Evolutionary conservation across 371 early-diverging fungal genomes (phyloP).

Genomic region (Mucor sp.): DNA sequence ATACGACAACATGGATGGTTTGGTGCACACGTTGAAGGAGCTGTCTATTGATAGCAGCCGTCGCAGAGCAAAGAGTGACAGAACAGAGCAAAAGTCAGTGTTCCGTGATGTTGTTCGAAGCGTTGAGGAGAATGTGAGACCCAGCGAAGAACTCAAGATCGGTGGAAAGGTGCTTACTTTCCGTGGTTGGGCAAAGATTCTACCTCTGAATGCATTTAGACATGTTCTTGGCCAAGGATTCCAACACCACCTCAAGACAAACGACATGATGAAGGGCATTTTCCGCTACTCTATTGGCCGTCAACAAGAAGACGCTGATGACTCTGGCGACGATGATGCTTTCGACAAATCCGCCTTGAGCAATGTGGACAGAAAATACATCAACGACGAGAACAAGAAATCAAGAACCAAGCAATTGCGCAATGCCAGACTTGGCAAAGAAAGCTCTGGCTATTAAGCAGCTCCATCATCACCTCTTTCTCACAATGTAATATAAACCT

Average conservation of each 20-base stretch:
- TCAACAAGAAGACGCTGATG: constrained; percentile 15
- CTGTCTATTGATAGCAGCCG: constrained; percentile 64
- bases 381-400: constrained; percentile 40
- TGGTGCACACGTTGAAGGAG: constrained; percentile 55
- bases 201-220: constrained; percentile 36
- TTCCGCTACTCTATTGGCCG: constrained; percentile 27
- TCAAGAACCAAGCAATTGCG: constrained; percentile 35
- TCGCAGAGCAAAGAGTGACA: constrained; percentile 63
- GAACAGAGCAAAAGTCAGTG: constrained; percentile 65
- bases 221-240: constrained; percentile 38
- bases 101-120: constrained; percentile 70
- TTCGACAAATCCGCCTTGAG: constrained; percentile 13
- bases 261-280: constrained; percentile 33
- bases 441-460: constrained; percentile 9
- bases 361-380: constrained; percentile 37
- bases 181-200: constrained; percentile 55
- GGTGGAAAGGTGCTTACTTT: constrained; percentile 36
- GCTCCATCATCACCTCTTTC: not conserved
- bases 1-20: constrained; percentile 61
- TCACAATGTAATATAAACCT: not conserved
- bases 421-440: constrained; percentile 33
- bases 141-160: constrained; percentile 55
- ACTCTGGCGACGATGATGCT: constrained; percentile 28
- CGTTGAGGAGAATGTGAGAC: constrained; percentile 61
- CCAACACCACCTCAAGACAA: constrained; percentile 34